Percentiles rank a stretch among this genome's conserved stretches.
These are phyloP conservation scores for Hirsutella minnesotensis DNA, from an alignment of 2,329 filamentous ascomycete genomes.

Conservation along the genomic window DNA sequence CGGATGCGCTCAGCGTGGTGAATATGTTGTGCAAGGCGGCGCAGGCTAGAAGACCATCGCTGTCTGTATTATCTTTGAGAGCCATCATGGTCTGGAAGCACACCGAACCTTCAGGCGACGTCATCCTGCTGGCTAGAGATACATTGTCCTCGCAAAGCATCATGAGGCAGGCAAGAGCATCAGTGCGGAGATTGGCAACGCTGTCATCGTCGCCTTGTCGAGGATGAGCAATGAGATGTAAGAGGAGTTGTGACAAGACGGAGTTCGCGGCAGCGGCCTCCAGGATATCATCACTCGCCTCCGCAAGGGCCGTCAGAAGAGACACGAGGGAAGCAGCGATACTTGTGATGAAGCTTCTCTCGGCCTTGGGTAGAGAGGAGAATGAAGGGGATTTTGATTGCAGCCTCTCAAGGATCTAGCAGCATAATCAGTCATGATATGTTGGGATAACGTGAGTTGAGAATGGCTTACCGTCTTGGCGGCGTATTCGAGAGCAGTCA, in stretches of 20 bases:
- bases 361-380: conserved; percentile 36
- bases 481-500: conserved; percentile 49
- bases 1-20: conserved; percentile 21
- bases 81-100: conserved; percentile 38
- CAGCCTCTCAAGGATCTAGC: conserved; percentile 32
- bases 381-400: conserved; percentile 28
- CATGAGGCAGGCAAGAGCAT: conserved; percentile 42
- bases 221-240: conserved; percentile 36
- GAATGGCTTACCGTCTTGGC: conserved; percentile 33
- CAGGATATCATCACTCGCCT: conserved; percentile 49
- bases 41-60: conserved; percentile 44
- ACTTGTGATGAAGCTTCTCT: conserved; percentile 41
- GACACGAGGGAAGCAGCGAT: conserved; percentile 41
- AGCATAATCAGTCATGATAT: not conserved
- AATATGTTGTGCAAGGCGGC: conserved; percentile 53
- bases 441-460: conserved; percentile 2
- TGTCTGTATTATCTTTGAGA: conserved; percentile 33
- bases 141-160: conserved; percentile 49
- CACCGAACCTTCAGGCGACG: conserved; percentile 31
- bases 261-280: conserved; percentile 38
- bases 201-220: conserved; percentile 31
- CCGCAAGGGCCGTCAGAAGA: conserved; percentile 40
- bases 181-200: conserved; percentile 27
- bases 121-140: conserved; percentile 38
- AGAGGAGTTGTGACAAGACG: conserved; percentile 40